phyloP scores from a whole-genome alignment of 2,329 filamentous ascomycete species.

The Xylariaceae sp. region DNA sequence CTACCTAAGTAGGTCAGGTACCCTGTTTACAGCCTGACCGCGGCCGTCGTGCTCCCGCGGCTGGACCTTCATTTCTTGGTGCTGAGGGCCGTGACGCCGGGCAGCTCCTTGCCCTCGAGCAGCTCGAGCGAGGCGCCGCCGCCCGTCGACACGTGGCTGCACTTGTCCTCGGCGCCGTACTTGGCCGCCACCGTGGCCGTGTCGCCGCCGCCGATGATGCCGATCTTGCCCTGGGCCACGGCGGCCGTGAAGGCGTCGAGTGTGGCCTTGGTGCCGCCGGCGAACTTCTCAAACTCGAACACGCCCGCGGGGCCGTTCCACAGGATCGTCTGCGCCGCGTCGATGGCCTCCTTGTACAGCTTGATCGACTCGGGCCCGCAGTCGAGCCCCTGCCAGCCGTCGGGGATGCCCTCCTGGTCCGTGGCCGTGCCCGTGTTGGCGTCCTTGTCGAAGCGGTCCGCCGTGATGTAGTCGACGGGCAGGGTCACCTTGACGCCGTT shows the following conservation, averaged over 20 bases:
- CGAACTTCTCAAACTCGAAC: conserved; percentile 95
- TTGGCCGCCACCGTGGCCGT: conserved; percentile 97
- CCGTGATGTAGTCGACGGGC: conserved; percentile 90
- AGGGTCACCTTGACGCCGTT: conserved; percentile 94
- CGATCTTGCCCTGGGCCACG: conserved; percentile 78
- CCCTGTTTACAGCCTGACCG: too few species aligned
- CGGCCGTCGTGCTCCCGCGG: too few species aligned
- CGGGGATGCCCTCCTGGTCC: conserved; percentile 82
- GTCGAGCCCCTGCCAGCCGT: conserved; percentile 97
- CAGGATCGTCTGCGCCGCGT: conserved; percentile 87
- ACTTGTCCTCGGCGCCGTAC: conserved; percentile 91
- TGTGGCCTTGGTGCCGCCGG: conserved; percentile 83
- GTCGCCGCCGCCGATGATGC: conserved; percentile 97
- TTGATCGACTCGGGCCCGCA: conserved; percentile 83
- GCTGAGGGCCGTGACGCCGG: conserved; percentile 87
- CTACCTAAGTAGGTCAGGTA: too few species aligned
- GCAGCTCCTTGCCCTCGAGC: conserved; percentile 95
- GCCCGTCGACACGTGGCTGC: conserved; percentile 96
- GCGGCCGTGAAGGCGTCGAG: conserved; percentile 82
- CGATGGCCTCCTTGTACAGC: conserved; percentile 82
- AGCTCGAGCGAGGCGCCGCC: conserved; percentile 93
- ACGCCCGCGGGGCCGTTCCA: conserved; percentile 98
- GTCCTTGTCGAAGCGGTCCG: conserved; percentile 86
- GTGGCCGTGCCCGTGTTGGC: conserved; percentile 75
- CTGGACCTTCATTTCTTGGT: too few species aligned